A percentile compares a stretch with the other conserved stretches of the same genome.
These are phyloP conservation scores for Mollisia scopiformis DNA, from an alignment of 2,329 filamentous ascomycete species.

Conservation along the genomic window DNA sequence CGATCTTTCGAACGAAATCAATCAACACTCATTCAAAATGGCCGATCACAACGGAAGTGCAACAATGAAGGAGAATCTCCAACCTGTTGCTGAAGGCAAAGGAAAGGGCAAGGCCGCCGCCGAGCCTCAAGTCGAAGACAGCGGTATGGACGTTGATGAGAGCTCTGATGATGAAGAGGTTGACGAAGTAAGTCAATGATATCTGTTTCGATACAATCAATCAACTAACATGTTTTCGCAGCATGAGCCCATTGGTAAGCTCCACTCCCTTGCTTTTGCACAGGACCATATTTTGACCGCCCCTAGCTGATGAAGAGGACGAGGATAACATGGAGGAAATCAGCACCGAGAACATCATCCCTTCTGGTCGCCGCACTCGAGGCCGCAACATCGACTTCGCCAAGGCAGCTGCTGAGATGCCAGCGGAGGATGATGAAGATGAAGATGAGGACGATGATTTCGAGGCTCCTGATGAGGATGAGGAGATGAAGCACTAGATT, in stretches of 20 bases:
- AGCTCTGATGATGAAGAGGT: constrained; percentile 69
- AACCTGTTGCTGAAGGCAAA: constrained; percentile 60
- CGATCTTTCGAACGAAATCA: not conserved
- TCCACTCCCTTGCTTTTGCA: constrained; percentile 19
- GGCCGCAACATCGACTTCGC: constrained; percentile 92
- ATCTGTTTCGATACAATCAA: constrained; percentile 2
- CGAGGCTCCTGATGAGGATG: constrained; percentile 64
- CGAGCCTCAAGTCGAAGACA: constrained; percentile 53
- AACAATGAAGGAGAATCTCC: constrained; percentile 37
- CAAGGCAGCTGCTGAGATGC: constrained; percentile 82
- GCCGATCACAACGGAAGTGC: constrained; percentile 47
- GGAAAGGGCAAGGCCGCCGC: constrained; percentile 77
- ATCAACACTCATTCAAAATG: constrained; percentile 40
- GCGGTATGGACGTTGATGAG: constrained; percentile 76
- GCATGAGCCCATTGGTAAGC: constrained; percentile 33
- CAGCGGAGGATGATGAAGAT: constrained; percentile 78
- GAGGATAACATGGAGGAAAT: constrained; percentile 90
- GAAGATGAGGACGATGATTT: constrained; percentile 69
- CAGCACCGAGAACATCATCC: constrained; percentile 84
- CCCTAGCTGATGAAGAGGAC: constrained; percentile 69
- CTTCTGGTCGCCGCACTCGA: constrained; percentile 79
- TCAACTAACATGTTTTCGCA: constrained; percentile 18
- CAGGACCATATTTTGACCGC: constrained; percentile 27
- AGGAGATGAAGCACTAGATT: constrained; percentile 68
- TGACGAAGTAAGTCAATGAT: constrained; percentile 53